Evolutionary conservation across 2,329 filamentous ascomycete genomes (phyloP).

Genomic region (Epichloe gansuensis): DNA sequence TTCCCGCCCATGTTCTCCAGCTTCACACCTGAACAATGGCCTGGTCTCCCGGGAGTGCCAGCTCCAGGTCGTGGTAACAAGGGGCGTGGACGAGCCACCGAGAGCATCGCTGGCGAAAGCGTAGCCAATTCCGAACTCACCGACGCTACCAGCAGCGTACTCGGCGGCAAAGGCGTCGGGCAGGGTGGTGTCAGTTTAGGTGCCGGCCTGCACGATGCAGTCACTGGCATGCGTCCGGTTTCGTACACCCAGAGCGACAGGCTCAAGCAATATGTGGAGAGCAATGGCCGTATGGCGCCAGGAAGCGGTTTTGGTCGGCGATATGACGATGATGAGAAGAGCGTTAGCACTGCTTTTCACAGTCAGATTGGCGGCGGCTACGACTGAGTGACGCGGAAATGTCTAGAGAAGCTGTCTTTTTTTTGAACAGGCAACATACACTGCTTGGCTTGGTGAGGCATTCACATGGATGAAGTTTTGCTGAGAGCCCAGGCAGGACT

Average conservation of each 20-base stretch:
- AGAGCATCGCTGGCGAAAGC: slow-evolving; percentile 82
- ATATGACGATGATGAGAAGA: slow-evolving; percentile 88
- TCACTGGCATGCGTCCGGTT: slow-evolving; percentile 49
- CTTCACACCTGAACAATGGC: slow-evolving; percentile 83
- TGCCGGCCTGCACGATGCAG: slow-evolving; percentile 61
- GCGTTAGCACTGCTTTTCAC: slow-evolving; percentile 90
- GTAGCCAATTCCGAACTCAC: slow-evolving; percentile 84
- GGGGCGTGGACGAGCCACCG: slow-evolving; percentile 51
- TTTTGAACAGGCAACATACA: background rate
- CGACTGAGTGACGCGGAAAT: slow-evolving; percentile 28
- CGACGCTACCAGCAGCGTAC: slow-evolving; percentile 66
- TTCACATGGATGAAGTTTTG: background rate
- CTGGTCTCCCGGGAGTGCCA: slow-evolving; percentile 56
- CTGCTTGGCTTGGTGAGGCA: background rate
- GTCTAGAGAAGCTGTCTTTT: slow-evolving; percentile 1
- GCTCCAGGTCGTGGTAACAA: slow-evolving; percentile 52
- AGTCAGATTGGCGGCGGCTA: slow-evolving; percentile 69
- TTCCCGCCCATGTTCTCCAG: slow-evolving; percentile 94
- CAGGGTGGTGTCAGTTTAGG: slow-evolving; percentile 81
- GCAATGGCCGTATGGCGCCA: slow-evolving; percentile 54
- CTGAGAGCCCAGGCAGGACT: background rate
- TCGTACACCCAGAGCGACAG: slow-evolving; percentile 58
- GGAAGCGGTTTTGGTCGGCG: slow-evolving; percentile 57
- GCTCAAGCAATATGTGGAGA: slow-evolving; percentile 88
- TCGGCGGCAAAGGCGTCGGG: slow-evolving; percentile 60